phyloP scores from a whole-genome alignment of 2,329 filamentous ascomycete genomes.

The Ambrosiella xylebori region DNA sequence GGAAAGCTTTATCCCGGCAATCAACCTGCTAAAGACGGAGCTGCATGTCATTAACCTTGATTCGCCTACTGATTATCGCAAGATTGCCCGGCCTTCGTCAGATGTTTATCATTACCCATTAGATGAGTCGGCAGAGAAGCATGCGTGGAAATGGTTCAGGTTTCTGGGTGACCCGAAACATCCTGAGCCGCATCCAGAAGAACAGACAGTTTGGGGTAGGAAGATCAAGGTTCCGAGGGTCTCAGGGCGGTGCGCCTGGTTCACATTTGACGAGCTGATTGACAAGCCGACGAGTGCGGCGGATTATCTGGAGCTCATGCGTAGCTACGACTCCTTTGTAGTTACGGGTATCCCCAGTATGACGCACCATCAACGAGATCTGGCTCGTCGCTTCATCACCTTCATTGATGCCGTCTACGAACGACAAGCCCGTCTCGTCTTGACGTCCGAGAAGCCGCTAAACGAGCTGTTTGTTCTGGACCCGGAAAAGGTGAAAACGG shows the following conservation, averaged over 20 bases:
- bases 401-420: conserved; percentile 97
- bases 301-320: conserved; percentile 83
- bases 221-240: conserved; percentile 76
- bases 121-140: conserved; percentile 55
- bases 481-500: conserved; percentile 45
- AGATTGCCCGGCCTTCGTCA: conserved; percentile 80
- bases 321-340: conserved; percentile 81
- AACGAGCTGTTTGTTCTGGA: conserved; percentile 70
- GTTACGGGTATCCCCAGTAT: conserved; percentile 84
- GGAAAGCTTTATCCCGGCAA: conserved; percentile 87
- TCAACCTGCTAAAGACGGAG: conserved; percentile 70
- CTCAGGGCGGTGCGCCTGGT: conserved; percentile 74
- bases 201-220: conserved; percentile 80
- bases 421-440: conserved; percentile 75
- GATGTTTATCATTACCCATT: conserved; percentile 88
- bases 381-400: conserved; percentile 86
- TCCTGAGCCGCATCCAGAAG: conserved; percentile 56
- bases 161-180: conserved; percentile 77
- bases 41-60: conserved; percentile 88
- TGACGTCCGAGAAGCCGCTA: conserved; percentile 76
- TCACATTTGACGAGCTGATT: conserved; percentile 85
- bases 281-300: conserved; percentile 77
- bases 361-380: conserved; percentile 70
- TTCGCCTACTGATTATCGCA: conserved; percentile 90
- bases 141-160: conserved; percentile 88